Evolutionary conservation across 306 rosid species (phyloP).

Genomic region (Carpinus viminea): DNA sequence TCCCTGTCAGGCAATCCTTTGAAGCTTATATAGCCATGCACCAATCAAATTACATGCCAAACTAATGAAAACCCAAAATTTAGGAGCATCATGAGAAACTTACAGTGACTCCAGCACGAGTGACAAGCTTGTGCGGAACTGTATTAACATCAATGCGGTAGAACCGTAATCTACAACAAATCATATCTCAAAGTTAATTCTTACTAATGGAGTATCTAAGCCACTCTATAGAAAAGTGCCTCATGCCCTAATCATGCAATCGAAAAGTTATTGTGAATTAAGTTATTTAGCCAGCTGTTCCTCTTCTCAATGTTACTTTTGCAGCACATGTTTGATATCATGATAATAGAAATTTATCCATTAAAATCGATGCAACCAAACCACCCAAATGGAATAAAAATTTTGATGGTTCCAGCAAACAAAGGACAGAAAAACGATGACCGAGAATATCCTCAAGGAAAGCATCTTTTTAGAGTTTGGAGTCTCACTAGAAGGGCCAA

Average conservation of each 20-base stretch:
- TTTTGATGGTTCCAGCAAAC: background rate
- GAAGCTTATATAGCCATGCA: background rate
- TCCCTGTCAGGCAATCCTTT: background rate
- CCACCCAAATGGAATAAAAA: background rate
- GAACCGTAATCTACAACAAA: conserved; percentile 67
- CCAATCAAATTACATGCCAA: background rate
- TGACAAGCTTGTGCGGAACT: conserved; percentile 76
- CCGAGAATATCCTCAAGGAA: background rate
- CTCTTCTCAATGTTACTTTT: no score
- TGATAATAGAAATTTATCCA: no score
- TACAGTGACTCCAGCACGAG: conserved; percentile 84
- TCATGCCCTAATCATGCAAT: no score
- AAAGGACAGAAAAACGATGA: background rate
- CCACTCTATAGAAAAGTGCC: background rate
- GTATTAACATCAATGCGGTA: conserved; percentile 70
- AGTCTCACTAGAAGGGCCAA: background rate
- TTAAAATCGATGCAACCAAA: background rate
- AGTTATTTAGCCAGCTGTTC: no score
- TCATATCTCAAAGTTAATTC: conserved; percentile 15
- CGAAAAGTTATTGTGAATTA: no score
- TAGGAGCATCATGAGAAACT: conserved; percentile 40
- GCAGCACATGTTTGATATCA: no score
- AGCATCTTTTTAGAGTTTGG: background rate
- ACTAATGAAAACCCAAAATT: background rate
- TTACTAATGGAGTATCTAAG: conserved; percentile 13